Percentiles rank a stretch among this genome's conserved stretches.
phyloP scores from a whole-genome alignment of 2,329 filamentous ascomycete species.

The Amauroascus niger region DNA sequence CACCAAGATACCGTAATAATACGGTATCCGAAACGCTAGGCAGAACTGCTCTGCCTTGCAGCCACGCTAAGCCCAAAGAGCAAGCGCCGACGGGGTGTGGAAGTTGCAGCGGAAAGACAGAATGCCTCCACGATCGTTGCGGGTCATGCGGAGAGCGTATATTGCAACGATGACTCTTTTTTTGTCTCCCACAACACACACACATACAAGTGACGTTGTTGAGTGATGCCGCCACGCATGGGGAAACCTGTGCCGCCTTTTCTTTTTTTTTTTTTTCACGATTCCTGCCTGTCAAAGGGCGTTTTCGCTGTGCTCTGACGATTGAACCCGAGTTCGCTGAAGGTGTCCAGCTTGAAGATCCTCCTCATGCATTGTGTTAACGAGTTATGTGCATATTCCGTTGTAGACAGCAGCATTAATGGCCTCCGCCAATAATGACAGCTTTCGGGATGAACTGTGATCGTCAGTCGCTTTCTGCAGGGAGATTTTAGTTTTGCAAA shows the following conservation, averaged over 20 bases:
- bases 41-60: constrained; percentile 6
- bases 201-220: too few relatives aligned
- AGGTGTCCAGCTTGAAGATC: not conserved
- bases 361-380: not conserved
- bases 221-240: too few relatives aligned
- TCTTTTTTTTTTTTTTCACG: too few relatives aligned
- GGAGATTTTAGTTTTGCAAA: not conserved
- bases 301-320: not conserved
- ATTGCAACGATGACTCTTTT: not conserved
- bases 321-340: too few relatives aligned
- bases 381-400: too few relatives aligned
- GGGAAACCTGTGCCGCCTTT: too few relatives aligned
- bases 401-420: too few relatives aligned
- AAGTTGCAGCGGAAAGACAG: not conserved
- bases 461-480: not conserved
- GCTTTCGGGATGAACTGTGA: not conserved
- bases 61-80: constrained; percentile 7
- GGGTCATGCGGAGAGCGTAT: not conserved
- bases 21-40: not conserved
- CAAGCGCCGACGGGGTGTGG: not conserved
- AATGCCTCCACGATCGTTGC: not conserved
- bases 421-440: not conserved
- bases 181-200: too few relatives aligned
- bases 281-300: not conserved
- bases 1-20: not conserved